Evolutionary conservation across 768 basidiomycete species (phyloP), one percentile per base, ranked within the genome.

Genomic region (Russula earlei): DNA sequence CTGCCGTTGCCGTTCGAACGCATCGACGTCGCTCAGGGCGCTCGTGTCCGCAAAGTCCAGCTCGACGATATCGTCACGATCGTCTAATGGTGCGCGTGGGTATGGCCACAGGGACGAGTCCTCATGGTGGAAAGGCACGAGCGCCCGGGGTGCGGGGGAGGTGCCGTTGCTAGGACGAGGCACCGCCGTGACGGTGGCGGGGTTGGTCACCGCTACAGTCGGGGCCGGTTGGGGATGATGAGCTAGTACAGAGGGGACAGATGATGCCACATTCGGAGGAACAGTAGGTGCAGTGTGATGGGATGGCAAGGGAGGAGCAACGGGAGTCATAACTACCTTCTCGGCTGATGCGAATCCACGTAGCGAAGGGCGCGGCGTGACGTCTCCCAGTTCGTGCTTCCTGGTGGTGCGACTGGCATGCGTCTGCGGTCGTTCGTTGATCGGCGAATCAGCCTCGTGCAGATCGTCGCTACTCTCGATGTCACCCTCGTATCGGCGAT

Each of bases 71-170:
- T 85, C 85, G 4, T 78, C 78, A n/a, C 64, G 64, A 54, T 74
- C 74, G 54, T 74, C 70, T 45, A 73, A 69, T 11, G 74, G 74
- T 4, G 70, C 70, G 37, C 76, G 79, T 0, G 80, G 77, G 63
- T 85, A 84, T 4, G 86, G 84, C 85, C 85, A 87, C 15, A 87
- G 71, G 33, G 84, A 81, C 8, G 83, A 81, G 57, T 81, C 80
- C 0, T 80, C 69, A 49, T 75, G 77, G 64, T 75, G 77, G 64
- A 87, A 87, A 0, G 85, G 83, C 0, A 84, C 74, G 14, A 84
- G 74, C 5, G 46, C 19, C 4, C 69, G 68, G 0, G 56, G 60
- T 5, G 55, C 54, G 17, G 52, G 62, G 25, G 36, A 52, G 19
- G 40, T 1, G 17, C 50, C 50, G 19, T 41, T 8, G 40, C 45